Percentiles rank a stretch among this genome's conserved stretches.
These are phyloP conservation scores for Sanghuangporus baumii DNA, from an alignment of 1,284 basidiomycete species.

Conservation along the genomic window DNA sequence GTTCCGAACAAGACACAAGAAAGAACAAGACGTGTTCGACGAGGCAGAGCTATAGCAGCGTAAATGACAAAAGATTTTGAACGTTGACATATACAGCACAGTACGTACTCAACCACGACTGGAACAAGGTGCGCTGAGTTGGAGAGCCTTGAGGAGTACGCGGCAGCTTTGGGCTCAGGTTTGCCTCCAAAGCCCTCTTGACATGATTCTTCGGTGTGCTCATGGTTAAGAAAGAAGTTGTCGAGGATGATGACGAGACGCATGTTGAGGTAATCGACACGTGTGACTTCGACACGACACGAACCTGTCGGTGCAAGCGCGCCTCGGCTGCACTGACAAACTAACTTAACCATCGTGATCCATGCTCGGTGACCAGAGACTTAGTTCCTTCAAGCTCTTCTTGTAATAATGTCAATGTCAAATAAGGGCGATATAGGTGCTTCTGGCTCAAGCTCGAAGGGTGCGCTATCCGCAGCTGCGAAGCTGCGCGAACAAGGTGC, in stretches of 20 bases:
- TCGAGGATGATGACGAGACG: not conserved
- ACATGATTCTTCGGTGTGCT: constrained; percentile 7
- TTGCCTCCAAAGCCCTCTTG: constrained; percentile 8
- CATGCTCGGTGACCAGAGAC: not conserved
- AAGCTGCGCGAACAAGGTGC: constrained; percentile 18
- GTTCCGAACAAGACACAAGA: constrained; percentile 16
- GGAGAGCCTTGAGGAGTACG: not conserved
- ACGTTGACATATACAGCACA: not conserved
- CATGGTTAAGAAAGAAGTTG: not conserved
- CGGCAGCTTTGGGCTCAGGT: constrained; percentile 8
- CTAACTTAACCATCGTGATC: not conserved
- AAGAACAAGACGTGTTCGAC: constrained; percentile 13
- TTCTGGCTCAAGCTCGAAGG: not conserved
- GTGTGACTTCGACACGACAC: not conserved
- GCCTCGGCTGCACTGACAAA: not conserved
- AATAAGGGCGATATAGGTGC: constrained; percentile 3
- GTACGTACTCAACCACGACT: constrained; percentile 15
- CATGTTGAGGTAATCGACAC: not conserved
- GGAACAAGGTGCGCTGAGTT: constrained; percentile 10
- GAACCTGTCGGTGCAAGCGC: not conserved
- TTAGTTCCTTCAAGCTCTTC: not conserved
- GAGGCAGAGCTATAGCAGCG: constrained; percentile 9
- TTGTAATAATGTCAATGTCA: not conserved
- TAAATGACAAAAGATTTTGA: not conserved
- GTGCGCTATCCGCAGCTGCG: constrained; percentile 13